A percentile compares a stretch with the other conserved stretches of the same genome.
phyloP scores from a whole-genome alignment of 495 filamentous ascomycete genomes.

The Trichoderma erinaceum region DNA sequence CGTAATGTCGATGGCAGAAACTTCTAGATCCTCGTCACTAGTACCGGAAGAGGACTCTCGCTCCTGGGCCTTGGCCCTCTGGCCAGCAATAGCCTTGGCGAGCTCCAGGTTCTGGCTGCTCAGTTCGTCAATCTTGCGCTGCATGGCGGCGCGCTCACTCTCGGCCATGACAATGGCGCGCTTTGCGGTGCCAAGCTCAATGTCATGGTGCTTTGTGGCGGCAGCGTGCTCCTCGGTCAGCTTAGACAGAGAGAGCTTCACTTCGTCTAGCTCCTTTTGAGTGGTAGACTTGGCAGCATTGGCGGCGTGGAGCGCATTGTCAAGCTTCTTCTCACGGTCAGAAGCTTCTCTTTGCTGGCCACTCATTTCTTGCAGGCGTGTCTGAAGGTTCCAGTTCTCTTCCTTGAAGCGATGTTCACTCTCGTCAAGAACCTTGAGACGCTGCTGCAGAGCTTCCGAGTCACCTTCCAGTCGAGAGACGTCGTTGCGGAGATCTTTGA shows the following conservation, averaged over 20 bases:
- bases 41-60: conserved; percentile 51
- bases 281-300: conserved; percentile 68
- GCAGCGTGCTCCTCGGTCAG: conserved; percentile 71
- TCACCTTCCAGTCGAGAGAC: conserved; percentile 75
- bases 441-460: conserved; percentile 68
- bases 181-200: conserved; percentile 72
- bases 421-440: conserved; percentile 76
- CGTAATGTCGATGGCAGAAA: conserved; percentile 61
- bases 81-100: conserved; percentile 62
- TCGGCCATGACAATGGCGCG: conserved; percentile 69
- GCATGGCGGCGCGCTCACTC: conserved; percentile 63
- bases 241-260: conserved; percentile 69
- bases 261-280: conserved; percentile 82
- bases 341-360: conserved; percentile 61
- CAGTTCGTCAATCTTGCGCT: conserved; percentile 79
- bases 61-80: conserved; percentile 63
- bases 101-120: conserved; percentile 83
- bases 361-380: conserved; percentile 74
- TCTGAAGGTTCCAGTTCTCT: conserved; percentile 95
- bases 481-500: conserved; percentile 67
- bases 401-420: conserved; percentile 94
- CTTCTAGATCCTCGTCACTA: conserved; percentile 57
- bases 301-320: conserved; percentile 56
- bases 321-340: conserved; percentile 75
- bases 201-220: conserved; percentile 75